phyloP scores from a whole-genome alignment of 495 filamentous ascomycete genomes.

The Penicillium ochrochloron region DNA sequence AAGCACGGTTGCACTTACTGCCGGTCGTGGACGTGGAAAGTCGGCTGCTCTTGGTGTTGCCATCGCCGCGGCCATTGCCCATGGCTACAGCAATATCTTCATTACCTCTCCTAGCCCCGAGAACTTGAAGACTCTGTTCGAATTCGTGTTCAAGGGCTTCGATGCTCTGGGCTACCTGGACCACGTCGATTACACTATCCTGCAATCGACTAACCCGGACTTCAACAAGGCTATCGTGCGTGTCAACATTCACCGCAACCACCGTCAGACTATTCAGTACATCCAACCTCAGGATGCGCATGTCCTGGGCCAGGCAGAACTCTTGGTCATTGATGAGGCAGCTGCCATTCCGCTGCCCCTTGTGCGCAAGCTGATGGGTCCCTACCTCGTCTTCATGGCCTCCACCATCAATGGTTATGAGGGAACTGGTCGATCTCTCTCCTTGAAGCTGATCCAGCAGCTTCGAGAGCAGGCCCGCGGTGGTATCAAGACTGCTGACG shows the following conservation, averaged over 20 bases:
- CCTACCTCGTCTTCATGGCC: conserved; percentile 99
- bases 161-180: conserved; percentile 92
- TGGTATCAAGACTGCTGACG: conserved; percentile 57
- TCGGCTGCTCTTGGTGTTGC: conserved; percentile 94
- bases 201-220: conserved; percentile 97
- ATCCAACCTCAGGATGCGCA: conserved; percentile 96
- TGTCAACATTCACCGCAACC: conserved; percentile 93
- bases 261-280: conserved; percentile 98
- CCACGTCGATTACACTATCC: conserved; percentile 95
- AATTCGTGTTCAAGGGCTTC: conserved; percentile 98
- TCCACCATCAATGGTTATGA: conserved; percentile 99
- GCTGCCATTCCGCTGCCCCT: conserved; percentile 94
- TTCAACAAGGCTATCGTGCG: conserved; percentile 99
- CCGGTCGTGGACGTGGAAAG: conserved; percentile 94
- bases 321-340: conserved; percentile 97
- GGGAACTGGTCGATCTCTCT: conserved; percentile 93
- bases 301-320: conserved; percentile 91
- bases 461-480: conserved; percentile 88
- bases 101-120: conserved; percentile 98
- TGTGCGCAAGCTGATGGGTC: conserved; percentile 92
- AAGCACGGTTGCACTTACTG: conserved; percentile 91
- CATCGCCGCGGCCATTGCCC: conserved; percentile 89
- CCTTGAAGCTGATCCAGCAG: conserved; percentile 96
- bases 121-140: conserved; percentile 97
- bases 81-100: conserved; percentile 99